phyloP scores from a whole-genome alignment of 164 flowering plant species.

The Chloranthus sessilifolius region DNA sequence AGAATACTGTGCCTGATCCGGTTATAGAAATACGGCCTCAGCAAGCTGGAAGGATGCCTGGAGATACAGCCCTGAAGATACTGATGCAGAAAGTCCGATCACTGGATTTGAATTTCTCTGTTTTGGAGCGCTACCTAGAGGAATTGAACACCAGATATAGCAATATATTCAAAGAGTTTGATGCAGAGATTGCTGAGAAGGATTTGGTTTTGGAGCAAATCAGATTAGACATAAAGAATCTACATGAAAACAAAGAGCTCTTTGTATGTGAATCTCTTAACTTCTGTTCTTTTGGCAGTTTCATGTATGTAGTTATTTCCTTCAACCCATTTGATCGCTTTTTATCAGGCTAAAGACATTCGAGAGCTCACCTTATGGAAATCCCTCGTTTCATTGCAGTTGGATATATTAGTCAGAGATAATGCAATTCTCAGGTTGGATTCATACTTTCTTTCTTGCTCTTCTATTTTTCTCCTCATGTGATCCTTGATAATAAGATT shows the following conservation, averaged over 20 bases:
- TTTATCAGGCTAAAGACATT: constrained; percentile 64
- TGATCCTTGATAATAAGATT: not conserved
- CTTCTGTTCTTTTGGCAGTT: not conserved
- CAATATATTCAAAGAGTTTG: constrained; percentile 62
- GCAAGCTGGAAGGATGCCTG: constrained; percentile 81
- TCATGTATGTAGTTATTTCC: not conserved
- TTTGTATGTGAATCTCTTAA: constrained; percentile 43
- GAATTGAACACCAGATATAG: constrained; percentile 76
- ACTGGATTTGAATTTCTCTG: constrained; percentile 70
- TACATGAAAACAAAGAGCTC: constrained; percentile 41
- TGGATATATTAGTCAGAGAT: constrained; percentile 51
- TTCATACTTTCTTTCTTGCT: not conserved
- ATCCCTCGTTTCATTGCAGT: constrained; percentile 56
- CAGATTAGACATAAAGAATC: constrained; percentile 40
- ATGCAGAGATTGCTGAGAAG: constrained; percentile 57
- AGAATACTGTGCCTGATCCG: constrained; percentile 43
- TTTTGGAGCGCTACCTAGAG: constrained; percentile 79
- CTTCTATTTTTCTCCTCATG: not conserved
- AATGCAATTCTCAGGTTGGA: constrained; percentile 74
- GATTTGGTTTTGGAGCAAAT: constrained; percentile 46
- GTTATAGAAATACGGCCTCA: constrained; percentile 55
- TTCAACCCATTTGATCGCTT: constrained; percentile 8
- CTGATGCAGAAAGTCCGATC: constrained; percentile 91
- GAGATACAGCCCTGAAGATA: constrained; percentile 91
- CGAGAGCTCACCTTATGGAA: constrained; percentile 68